Evolutionary conservation across 805 yeast species (phyloP), one percentile per base, ranked within the genome.

Genomic region (Jamesozyma spencerorum): DNA sequence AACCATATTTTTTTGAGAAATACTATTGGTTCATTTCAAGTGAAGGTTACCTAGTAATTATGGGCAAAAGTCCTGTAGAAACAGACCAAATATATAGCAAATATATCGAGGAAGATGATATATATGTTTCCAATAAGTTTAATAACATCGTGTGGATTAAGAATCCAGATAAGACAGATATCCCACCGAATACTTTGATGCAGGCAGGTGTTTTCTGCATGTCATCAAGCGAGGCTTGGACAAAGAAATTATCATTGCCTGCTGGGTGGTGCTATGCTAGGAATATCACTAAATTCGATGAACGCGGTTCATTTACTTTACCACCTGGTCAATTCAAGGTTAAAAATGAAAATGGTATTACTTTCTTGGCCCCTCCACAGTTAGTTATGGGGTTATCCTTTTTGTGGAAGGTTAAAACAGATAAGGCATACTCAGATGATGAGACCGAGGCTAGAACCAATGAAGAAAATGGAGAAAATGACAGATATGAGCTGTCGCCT

Each of bases 1-100:
- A 74, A 4, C 86, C 85, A 36, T 80, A 69, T 56, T 88, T 96
- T 85, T 92, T 92, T 65, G 98, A 92, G 57, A 92, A 90, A 60
- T 90, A 81, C 60, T 77, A 71, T 54, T 92, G 98, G 98, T 92
- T 92, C 55, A 68, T 88, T n/a, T 75, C 96, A 0, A 78, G 81
- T 48, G 97, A 90, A 55, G 88, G 92, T 0, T 87, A 83, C 54
- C 64, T 92, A 37, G 83, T 94, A 43, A 61, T 92, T 40, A 86
- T 88, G 36, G 97, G 97, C 1, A 77, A 86, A 47, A 96, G 92
- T 56, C 74, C 70, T 18, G 58, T 75, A 4, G 97, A 90, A 57
- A 71, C 77, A 4, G 95, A 88, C 51, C 73, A 85, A 65, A 74
- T 92, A 20, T 83, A 82, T 54, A 79, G 80, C 51, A 74, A 86